Evolutionary conservation across 2,329 filamentous ascomycete species (phyloP).

Genomic region (Aureobasidium sp.): DNA sequence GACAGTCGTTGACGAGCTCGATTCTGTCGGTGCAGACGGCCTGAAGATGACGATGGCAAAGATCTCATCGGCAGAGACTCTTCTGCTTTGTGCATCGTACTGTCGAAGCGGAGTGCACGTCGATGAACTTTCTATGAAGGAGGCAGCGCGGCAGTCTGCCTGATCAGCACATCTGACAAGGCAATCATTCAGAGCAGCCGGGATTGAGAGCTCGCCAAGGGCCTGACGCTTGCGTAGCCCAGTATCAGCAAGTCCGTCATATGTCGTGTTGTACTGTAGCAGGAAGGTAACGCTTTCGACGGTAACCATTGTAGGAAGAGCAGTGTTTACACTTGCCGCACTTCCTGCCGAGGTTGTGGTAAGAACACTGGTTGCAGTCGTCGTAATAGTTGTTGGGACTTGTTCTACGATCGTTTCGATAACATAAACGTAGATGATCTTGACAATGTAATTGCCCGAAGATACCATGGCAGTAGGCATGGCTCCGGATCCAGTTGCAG

Average conservation of each 20-base stretch:
- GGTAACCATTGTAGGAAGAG: no score
- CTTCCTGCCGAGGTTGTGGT: no score
- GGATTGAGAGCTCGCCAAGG: no score
- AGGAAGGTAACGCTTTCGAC: not conserved
- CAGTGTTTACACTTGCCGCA: no score
- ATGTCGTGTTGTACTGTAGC: not conserved
- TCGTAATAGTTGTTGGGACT: not conserved
- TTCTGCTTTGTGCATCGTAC: not conserved
- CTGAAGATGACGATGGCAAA: not conserved
- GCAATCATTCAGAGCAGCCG: not conserved
- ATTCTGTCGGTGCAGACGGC: not conserved
- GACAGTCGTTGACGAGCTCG: not conserved
- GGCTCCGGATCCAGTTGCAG: not conserved
- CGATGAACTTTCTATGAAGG: not conserved
- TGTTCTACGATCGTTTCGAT: not conserved
- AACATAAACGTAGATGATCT: not conserved
- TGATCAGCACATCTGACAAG: not conserved
- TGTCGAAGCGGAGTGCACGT: not conserved
- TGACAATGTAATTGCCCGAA: not conserved
- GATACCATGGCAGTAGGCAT: not conserved
- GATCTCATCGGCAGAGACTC: not conserved
- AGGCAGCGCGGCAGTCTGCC: not conserved
- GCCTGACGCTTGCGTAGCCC: not conserved
- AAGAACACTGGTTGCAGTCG: not conserved
- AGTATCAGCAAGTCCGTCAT: not conserved